Evolutionary conservation across 2,329 filamentous ascomycete genomes (phyloP), one percentile per base, ranked within the genome.

Genomic region (Keithomyces neogunnii): DNA sequence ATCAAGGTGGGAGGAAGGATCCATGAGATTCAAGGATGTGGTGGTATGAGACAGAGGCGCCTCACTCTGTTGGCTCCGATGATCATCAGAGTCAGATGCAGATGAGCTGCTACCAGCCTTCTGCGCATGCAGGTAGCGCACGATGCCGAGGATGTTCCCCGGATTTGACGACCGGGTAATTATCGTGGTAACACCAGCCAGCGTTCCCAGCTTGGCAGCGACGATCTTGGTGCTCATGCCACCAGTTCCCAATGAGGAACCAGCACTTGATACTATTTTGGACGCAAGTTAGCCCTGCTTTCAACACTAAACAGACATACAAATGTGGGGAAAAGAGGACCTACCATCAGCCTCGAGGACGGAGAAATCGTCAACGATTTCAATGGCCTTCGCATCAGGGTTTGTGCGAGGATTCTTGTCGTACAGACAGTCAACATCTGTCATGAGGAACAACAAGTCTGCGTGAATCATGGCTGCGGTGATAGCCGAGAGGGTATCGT

Each of bases 191-290:
- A 97, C 92, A 45, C 93, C 93, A 10, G 90, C 93, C 36, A 91
- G 93, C 5, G 91, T 96, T 35, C 92, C 93, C 39, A 99, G 78
- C 50, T 88, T 83, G 30, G 93, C 93, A 49, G 93, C 93, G 30
- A 95, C 85, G 60, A 99, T 96, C 73, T 99, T 99, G 53, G 93
- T 99, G 56, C 86, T 85, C 93, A 99, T 99, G 44, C 93, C 93
- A 26, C 93, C 93, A 2, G 93, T 99, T 28, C 93, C 93, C 13
- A 99, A 73, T 3, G 87, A 78, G 3, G 90, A 96, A 3, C 93
- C 93, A 28, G 89, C 88, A 32, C 86, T 89, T 3, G 91, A 96
- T 5, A 96, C 90, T 86, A 28, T 49, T 52, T 44, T 19, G 51
- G 48, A 19, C 19, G 35, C 45, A 28, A 31, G 43, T 65, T 51